phyloP scores from a whole-genome alignment of 2,329 filamentous ascomycete genomes.

The Colletotrichum sp. region DNA sequence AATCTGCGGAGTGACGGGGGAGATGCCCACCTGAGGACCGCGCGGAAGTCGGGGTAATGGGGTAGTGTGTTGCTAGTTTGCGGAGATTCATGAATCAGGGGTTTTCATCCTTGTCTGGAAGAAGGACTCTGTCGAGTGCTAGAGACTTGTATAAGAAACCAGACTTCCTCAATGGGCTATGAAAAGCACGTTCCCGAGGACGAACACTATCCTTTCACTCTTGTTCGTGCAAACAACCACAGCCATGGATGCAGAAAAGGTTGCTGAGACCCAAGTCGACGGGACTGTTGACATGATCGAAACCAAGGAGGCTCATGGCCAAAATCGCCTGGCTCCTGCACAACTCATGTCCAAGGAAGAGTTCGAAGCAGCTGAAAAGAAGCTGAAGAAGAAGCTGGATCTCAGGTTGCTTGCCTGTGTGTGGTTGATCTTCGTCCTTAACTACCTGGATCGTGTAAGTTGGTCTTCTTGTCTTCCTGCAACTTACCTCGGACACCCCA shows the following conservation, averaged over 20 bases:
- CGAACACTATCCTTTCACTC: background rate
- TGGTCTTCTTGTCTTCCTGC: background rate
- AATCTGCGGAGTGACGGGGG: background rate
- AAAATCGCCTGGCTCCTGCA: background rate
- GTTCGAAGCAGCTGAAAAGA: background rate
- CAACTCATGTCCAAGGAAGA: background rate
- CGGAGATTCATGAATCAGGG: background rate
- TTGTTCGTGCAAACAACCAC: background rate
- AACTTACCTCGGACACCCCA: background rate
- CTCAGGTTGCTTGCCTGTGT: background rate
- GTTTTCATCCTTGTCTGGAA: background rate
- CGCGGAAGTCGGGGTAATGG: background rate
- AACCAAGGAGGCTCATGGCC: background rate
- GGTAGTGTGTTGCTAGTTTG: background rate
- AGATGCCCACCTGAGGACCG: background rate
- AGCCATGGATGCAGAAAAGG: background rate
- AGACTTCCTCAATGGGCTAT: background rate
- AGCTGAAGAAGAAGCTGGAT: background rate
- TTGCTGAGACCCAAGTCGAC: background rate
- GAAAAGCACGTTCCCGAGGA: background rate
- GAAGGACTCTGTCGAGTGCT: background rate
- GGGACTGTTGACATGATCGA: background rate
- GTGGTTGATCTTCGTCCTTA: background rate
- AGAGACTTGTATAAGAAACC: background rate
- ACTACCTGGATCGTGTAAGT: background rate